Base-by-base conservation (phyloP, 1,139 yeast genomes). In the Diutina ranongensis region DNA sequence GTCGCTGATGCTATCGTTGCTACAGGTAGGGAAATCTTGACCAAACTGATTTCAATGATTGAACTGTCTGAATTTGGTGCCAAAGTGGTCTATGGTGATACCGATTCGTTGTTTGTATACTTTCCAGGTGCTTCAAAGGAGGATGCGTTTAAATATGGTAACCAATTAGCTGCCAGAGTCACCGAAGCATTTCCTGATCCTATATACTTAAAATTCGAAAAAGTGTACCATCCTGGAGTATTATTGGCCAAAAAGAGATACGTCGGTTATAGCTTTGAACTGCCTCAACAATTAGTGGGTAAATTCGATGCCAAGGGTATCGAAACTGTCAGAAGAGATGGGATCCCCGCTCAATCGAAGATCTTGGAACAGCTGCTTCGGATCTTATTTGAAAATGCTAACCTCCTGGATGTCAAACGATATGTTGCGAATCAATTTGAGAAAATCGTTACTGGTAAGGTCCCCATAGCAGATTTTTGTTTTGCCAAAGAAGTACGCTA, bases 251-350 rank as follows among this genome's bases (percentile, higher is more conserved):
- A 92, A 59, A 92, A 92, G 57, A 62, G 98, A 44, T 92, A 92
- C 57, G 96, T 88, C 20, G 98, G 98, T 0, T 56, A 78, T 57
- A 72, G 84, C 47, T 89, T 73, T 60, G 95, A 85, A 52, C 57
- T 61, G 32, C 72, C 68, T 36, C 63, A 62, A 16, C 89, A 84
- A 54, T 53, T 47, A 3, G 62, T 52, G 7, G 87, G 96, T 0
- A 72, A 63, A 28, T 89, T 92, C 60, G 97, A 92, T 64, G 97
- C 98, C 2, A 92, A 92, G 55, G 98, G 98, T 1, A 88, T 87
- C 16, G 98, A 92, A 59, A 92, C 97, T 0, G 84, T 92, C 0
- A 62, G 98, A 50, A 67, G 98, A 52, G 98, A 92, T 61, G 97
- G 97, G 0, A 83, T 89, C 16, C 95, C 95, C 0, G 95, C 95